Evolutionary conservation across 495 filamentous ascomycete genomes (phyloP).

Genomic region (Penicillium ochrochloron): DNA sequence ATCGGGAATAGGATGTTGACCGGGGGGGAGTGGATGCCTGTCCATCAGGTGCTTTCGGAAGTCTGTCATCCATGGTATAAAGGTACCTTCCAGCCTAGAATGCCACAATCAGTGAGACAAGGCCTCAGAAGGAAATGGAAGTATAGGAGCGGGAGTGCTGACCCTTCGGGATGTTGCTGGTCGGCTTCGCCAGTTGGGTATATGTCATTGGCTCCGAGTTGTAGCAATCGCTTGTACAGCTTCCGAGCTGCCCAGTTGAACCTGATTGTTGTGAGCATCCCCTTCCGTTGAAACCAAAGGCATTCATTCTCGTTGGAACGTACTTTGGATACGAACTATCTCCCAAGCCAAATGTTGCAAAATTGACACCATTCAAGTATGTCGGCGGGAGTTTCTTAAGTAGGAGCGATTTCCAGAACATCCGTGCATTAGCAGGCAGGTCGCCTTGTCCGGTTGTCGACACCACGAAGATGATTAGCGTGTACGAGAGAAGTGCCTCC

Average conservation of each 20-base stretch:
- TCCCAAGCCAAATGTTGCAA: constrained; percentile 88
- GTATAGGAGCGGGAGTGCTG: constrained; percentile 30
- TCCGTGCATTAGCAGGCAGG: constrained; percentile 75
- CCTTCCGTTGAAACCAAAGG: not conserved
- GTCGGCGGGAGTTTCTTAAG: constrained; percentile 73
- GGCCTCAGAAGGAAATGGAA: not conserved
- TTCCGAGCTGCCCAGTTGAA: constrained; percentile 95
- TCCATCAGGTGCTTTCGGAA: constrained; percentile 67
- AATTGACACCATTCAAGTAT: constrained; percentile 68
- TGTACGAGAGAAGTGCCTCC: constrained; percentile 54
- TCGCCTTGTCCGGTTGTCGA: constrained; percentile 97
- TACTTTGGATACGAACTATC: constrained; percentile 94
- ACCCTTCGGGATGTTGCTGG: constrained; percentile 93
- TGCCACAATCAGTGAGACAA: not conserved
- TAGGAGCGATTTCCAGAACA: constrained; percentile 85
- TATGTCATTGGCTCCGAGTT: constrained; percentile 82
- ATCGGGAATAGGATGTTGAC: constrained; percentile 70
- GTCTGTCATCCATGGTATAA: constrained; percentile 74
- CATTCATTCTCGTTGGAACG: constrained; percentile 4
- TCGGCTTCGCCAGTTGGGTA: constrained; percentile 84
- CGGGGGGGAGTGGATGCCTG: constrained; percentile 68
- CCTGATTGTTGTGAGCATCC: constrained; percentile 47
- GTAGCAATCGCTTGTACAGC: constrained; percentile 79
- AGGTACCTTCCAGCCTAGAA: constrained; percentile 76
- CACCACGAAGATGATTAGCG: constrained; percentile 74